Conservation (phyloP, 306 rosid species). For the Herpetospermum pedunculosum region DNA sequence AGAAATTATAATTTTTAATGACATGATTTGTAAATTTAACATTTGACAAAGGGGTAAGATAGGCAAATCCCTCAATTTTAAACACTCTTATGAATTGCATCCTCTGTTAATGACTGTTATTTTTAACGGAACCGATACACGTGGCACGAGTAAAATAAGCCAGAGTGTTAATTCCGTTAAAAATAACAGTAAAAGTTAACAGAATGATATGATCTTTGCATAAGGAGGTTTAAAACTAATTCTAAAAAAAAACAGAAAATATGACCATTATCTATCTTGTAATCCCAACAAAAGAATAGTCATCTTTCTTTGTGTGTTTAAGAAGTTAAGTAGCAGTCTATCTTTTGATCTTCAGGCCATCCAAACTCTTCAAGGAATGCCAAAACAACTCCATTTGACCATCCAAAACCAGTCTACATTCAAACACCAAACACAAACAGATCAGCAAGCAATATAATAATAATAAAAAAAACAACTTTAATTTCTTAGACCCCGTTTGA, state of each 20-base stretch:
- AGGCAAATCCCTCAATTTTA: too few relatives aligned
- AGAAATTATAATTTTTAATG: too few relatives aligned
- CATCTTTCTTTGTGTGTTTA: not conserved
- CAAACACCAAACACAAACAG: not conserved
- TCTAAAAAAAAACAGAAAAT: not conserved
- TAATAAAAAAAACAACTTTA: too few relatives aligned
- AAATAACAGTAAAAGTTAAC: not conserved
- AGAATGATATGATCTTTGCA: not conserved
- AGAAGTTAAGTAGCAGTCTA: conserved; percentile 23
- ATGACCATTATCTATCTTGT: not conserved
- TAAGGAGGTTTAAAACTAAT: not conserved
- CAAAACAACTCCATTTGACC: conserved; percentile 88
- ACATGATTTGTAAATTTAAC: too few relatives aligned
- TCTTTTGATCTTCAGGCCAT: conserved; percentile 63
- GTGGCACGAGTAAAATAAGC: not conserved
- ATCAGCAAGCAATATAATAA: not conserved
- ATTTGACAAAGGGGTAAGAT: too few relatives aligned
- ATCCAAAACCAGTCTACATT: conserved; percentile 93
- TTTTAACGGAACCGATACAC: not conserved
- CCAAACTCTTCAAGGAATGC: conserved; percentile 95
- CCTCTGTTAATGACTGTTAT: not conserved
- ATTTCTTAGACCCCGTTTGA: too few relatives aligned
- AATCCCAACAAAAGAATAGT: not conserved
- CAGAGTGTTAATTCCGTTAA: not conserved
- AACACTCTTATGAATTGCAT: not conserved